phyloP scores from a whole-genome alignment of 1,284 basidiomycete genomes.

The Sporisorium exsertum region DNA sequence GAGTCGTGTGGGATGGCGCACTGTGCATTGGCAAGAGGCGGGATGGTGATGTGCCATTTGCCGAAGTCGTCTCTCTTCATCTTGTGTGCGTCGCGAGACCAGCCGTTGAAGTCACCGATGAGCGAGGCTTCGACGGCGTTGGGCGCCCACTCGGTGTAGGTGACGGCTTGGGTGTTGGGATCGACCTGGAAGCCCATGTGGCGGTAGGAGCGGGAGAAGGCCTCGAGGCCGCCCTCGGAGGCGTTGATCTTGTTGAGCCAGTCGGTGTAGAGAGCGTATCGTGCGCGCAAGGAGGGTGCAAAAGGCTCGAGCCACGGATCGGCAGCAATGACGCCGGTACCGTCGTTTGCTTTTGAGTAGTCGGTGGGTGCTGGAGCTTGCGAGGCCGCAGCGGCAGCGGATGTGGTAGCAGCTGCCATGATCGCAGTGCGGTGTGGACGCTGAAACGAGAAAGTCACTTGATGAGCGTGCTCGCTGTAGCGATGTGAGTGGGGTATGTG shows the following conservation, averaged over 20 bases:
- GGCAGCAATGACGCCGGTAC: constrained; percentile 59
- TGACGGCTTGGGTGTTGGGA: constrained; percentile 77
- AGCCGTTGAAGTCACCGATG: constrained; percentile 95
- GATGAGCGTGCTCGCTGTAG: background rate
- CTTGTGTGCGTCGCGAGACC: constrained; percentile 82
- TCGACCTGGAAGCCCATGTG: constrained; percentile 84
- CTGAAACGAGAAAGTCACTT: background rate
- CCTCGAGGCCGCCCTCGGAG: constrained; percentile 77
- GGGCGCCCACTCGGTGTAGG: constrained; percentile 96
- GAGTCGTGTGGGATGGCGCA: constrained; percentile 93
- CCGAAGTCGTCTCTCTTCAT: constrained; percentile 90
- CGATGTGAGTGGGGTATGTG: background rate
- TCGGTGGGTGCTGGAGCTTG: constrained; percentile 33
- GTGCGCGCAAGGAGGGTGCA: constrained; percentile 52
- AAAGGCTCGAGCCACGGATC: constrained; percentile 67
- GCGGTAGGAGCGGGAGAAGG: constrained; percentile 87
- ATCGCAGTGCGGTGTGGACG: background rate
- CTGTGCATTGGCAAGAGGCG: constrained; percentile 73
- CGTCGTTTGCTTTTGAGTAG: constrained; percentile 61
- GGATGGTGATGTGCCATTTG: constrained; percentile 88
- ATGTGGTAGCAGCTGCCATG: constrained; percentile 26
- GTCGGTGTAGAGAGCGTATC: constrained; percentile 53
- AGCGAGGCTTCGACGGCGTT: constrained; percentile 84
- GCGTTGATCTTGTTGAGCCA: constrained; percentile 55
- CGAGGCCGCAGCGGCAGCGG: background rate